Evolutionary conservation across 2,329 filamentous ascomycete genomes (phyloP).

Genomic region (Stenocarpella maydis): DNA sequence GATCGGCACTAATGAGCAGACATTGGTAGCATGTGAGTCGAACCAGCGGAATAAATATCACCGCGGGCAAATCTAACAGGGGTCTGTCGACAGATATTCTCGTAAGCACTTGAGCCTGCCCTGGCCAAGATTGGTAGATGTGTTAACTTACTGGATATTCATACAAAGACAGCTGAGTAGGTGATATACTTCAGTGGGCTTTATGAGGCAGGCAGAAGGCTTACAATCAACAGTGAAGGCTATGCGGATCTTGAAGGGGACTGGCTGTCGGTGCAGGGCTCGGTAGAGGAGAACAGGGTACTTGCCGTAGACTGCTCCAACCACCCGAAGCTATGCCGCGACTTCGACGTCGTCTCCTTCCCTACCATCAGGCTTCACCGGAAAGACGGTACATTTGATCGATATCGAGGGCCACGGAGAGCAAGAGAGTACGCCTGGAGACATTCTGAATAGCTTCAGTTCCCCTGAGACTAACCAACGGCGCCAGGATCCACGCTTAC

Average conservation of each 20-base stretch:
- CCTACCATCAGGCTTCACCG: constrained; percentile 35
- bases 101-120: background rate
- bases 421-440: constrained; percentile 24
- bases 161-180: constrained; percentile 16
- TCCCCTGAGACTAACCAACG: background rate
- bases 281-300: constrained; percentile 11
- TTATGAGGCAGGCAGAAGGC: background rate
- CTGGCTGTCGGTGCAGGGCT: constrained; percentile 21
- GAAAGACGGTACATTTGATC: constrained; percentile 22
- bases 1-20: constrained; percentile 10
- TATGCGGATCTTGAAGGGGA: constrained; percentile 17
- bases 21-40: constrained; percentile 32
- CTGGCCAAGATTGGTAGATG: too few relatives aligned
- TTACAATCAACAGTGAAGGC: background rate
- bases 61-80: background rate
- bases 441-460: too few relatives aligned
- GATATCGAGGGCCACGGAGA: constrained; percentile 34
- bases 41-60: background rate
- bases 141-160: background rate
- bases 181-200: too few relatives aligned
- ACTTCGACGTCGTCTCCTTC: constrained; percentile 33
- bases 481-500: constrained; percentile 42
- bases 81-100: background rate
- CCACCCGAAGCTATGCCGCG: constrained; percentile 18
- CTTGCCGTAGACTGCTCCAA: constrained; percentile 36